Base-by-base conservation (phyloP, 148 eudicot species). In the Rhododendron mucronatum region DNA sequence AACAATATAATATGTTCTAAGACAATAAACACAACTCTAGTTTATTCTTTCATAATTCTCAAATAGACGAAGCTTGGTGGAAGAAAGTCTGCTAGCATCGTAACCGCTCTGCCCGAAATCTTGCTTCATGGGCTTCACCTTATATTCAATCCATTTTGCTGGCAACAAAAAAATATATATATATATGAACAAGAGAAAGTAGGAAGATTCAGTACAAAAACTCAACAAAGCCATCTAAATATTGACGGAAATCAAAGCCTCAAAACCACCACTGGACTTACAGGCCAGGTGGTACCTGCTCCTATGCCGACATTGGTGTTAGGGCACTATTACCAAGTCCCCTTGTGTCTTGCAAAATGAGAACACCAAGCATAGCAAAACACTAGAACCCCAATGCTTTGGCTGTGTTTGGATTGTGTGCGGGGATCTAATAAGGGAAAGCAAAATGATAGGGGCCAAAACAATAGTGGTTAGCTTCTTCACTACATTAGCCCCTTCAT, bases 61-160 rank as follows among this genome's bases (percentile, higher is more conserved):
- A 71, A 26, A 71, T 30, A 30, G 76, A 71, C 5, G 35, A 69
- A 28, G 75, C 33, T 26, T 69, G 75, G 75, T 10, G 75, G 16
- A 69, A 61, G 67, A 61, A 63, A 80, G 12, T 53, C n/a, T 51
- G 73, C 48, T 55, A 35, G 84, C 57, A n/a, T 3, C 84, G 44
- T 82, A 28, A 35, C 65, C 28, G 69, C 69, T 75, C 53, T 65
- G 59, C 84, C 88, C 3, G 14, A 51, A 61, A 51, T 84, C 67
- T 74, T 41, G 13, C 80, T 51, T 74, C 59, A 35, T 33, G 1
- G 39, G 80, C 67, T 84, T 48, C 35, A 73, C 48, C 50, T 50
- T 50, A 50, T 50, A 50, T 11, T 50, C 53, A 2, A 50, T 50
- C 53, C 13, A 50, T 50, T 50, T 50, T 50, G 48, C 48, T 45